Evolutionary conservation across 2,329 filamentous ascomycete genomes (phyloP).

Genomic region (Microdochium nivale): DNA sequence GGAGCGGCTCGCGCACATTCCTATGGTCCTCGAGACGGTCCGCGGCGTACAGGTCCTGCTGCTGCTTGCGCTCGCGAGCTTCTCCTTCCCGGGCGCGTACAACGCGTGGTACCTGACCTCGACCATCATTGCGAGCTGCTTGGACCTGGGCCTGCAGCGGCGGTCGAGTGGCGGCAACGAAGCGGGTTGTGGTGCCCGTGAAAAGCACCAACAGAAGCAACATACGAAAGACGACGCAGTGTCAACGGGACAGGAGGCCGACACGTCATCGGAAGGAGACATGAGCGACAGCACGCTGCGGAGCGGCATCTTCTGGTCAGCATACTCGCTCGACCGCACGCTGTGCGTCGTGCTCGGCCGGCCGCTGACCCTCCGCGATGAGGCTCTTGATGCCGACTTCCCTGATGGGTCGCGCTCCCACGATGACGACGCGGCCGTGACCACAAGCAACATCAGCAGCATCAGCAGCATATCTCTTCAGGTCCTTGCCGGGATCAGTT

Average conservation of each 20-base stretch:
- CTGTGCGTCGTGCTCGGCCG: conserved; percentile 14
- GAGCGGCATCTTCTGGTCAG: conserved; percentile 17
- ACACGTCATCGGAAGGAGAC: conserved; percentile 2
- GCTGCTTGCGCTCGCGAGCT: conserved; percentile 13
- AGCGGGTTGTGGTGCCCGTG: background rate
- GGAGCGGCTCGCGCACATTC: conserved; percentile 6
- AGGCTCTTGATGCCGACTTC: conserved; percentile 11
- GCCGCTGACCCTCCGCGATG: conserved; percentile 16
- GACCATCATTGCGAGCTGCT: conserved; percentile 15
- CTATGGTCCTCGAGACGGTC: conserved; percentile 11
- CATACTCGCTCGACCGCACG: conserved; percentile 16
- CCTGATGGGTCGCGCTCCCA: conserved; percentile 2
- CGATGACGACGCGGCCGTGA: background rate
- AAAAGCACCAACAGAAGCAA: too few species aligned
- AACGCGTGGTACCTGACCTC: conserved; percentile 17
- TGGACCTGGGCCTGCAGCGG: conserved; percentile 17
- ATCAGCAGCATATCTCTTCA: background rate
- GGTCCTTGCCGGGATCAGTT: background rate
- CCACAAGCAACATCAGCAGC: background rate
- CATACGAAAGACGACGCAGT: too few species aligned
- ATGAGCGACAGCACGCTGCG: conserved; percentile 6
- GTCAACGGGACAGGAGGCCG: background rate
- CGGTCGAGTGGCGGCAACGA: conserved; percentile 5
- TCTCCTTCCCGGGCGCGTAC: conserved; percentile 10
- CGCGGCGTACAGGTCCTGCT: conserved; percentile 14